Evolutionary conservation across 73 alveolate species (phyloP).

Genomic region (Paramecium sexaurelia): DNA sequence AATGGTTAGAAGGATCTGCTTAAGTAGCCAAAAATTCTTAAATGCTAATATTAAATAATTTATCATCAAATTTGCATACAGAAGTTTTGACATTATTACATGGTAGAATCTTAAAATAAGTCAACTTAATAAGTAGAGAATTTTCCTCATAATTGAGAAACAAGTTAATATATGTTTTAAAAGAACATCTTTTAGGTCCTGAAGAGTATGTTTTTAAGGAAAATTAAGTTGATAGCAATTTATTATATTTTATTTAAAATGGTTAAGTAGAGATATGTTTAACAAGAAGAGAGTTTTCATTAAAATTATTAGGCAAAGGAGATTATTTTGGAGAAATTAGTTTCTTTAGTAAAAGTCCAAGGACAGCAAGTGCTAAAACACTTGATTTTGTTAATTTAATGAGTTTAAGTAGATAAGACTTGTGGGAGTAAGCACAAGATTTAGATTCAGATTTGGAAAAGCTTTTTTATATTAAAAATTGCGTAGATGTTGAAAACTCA

Average conservation of each 20-base stretch:
- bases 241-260: slow-evolving; percentile 57
- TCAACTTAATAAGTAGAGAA: neutral
- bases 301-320: slow-evolving; percentile 53
- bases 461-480: neutral
- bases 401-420: neutral
- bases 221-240: slow-evolving; percentile 55
- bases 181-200: slow-evolving; percentile 65
- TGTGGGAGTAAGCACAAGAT: slow-evolving; percentile 24
- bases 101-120: neutral
- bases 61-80: slow-evolving; percentile 34
- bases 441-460: slow-evolving; percentile 30
- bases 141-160: slow-evolving; percentile 1
- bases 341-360: slow-evolving; percentile 60
- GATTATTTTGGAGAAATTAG: slow-evolving; percentile 79
- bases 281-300: neutral
- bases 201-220: slow-evolving; percentile 62
- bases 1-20: slow-evolving; percentile 55
- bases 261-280: slow-evolving; percentile 61
- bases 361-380: slow-evolving; percentile 71
- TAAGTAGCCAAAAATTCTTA: slow-evolving; percentile 33
- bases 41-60: neutral
- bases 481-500: neutral
- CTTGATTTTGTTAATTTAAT: slow-evolving; percentile 61
- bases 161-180: slow-evolving; percentile 3
- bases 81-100: slow-evolving; percentile 28